A percentile compares a stretch with the other conserved stretches of the same genome.
Evolutionary conservation across 495 filamentous ascomycete species (phyloP).

Genomic region (Hypoxylon lenormandii): DNA sequence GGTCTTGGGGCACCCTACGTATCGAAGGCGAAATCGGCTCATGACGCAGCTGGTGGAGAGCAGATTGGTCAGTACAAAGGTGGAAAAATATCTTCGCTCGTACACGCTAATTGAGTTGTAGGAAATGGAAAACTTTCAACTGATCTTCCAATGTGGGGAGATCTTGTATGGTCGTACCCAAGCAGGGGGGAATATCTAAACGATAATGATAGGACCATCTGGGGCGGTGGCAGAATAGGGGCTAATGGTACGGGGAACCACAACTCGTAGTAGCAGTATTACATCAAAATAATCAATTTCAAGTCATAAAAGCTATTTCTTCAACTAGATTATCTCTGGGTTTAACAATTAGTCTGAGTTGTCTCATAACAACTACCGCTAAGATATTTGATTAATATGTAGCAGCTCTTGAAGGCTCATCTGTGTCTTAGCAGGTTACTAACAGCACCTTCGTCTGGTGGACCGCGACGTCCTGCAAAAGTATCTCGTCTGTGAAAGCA

Average conservation of each 20-base stretch:
- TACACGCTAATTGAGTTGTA: background rate
- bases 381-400: no score
- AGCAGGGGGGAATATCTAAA: conserved; percentile 18
- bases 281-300: no score
- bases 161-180: conserved; percentile 45
- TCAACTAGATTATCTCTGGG: no score
- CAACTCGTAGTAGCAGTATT: background rate
- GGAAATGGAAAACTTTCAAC: conserved; percentile 16
- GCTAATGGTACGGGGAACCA: conserved; percentile 32
- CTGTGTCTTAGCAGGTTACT: conserved; percentile 12
- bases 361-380: no score
- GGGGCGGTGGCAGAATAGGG: conserved; percentile 40
- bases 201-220: conserved; percentile 39
- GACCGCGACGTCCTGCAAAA: conserved; percentile 9
- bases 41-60: conserved; percentile 8
- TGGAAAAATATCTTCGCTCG: background rate
- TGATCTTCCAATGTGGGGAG: conserved; percentile 44
- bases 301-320: no score
- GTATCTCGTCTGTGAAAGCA: conserved; percentile 2
- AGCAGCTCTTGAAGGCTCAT: background rate
- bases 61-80: conserved; percentile 1
- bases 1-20: conserved; percentile 35
- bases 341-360: no score
- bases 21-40: conserved; percentile 25
- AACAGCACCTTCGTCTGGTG: conserved; percentile 30